Percentiles rank a stretch among this genome's conserved stretches.
Conservation (phyloP, 2,329 filamentous ascomycete genomes). For the Allantophomopsis lycopodina region DNA sequence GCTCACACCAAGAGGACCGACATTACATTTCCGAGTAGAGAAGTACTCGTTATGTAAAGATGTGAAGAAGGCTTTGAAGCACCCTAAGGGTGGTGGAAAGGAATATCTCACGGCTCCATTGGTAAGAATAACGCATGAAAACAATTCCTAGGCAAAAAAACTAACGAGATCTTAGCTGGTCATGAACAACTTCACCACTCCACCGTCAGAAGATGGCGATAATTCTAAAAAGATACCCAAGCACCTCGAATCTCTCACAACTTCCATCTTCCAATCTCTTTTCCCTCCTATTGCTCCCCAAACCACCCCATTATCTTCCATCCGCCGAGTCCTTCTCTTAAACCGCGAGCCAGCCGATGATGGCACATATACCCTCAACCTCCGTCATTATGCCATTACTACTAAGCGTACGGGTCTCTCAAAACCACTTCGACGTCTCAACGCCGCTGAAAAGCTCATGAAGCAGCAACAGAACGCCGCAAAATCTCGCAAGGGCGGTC, state of each 20-base stretch:
- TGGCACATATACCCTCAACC: slow-evolving; percentile 68
- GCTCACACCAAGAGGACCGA: slow-evolving; percentile 80
- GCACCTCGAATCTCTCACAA: slow-evolving; percentile 84
- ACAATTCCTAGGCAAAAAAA: slow-evolving; percentile 3
- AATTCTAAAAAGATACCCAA: slow-evolving; percentile 65
- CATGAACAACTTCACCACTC: slow-evolving; percentile 91
- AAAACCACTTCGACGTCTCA: slow-evolving; percentile 68
- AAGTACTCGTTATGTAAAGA: slow-evolving; percentile 92
- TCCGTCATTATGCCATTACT: slow-evolving; percentile 90
- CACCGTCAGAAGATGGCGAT: slow-evolving; percentile 31
- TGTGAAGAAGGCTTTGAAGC: slow-evolving; percentile 69
- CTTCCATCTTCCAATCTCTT: slow-evolving; percentile 88
- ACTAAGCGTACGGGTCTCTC: slow-evolving; percentile 78
- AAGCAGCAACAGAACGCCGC: slow-evolving; percentile 32
- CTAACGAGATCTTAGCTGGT: slow-evolving; percentile 47
- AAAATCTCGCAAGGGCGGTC: slow-evolving; percentile 49
- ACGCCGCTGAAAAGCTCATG: slow-evolving; percentile 66
- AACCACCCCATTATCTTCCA: slow-evolving; percentile 78
- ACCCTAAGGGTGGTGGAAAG: slow-evolving; percentile 69
- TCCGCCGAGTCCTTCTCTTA: slow-evolving; percentile 77
- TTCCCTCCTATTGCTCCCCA: slow-evolving; percentile 95
- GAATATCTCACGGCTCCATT: slow-evolving; percentile 78
- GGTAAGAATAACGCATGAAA: slow-evolving; percentile 28
- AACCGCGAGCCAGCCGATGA: slow-evolving; percentile 61
- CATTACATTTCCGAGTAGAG: slow-evolving; percentile 85